Base-by-base conservation (phyloP, 345 rosid species). In the Citrus maxima region DNA sequence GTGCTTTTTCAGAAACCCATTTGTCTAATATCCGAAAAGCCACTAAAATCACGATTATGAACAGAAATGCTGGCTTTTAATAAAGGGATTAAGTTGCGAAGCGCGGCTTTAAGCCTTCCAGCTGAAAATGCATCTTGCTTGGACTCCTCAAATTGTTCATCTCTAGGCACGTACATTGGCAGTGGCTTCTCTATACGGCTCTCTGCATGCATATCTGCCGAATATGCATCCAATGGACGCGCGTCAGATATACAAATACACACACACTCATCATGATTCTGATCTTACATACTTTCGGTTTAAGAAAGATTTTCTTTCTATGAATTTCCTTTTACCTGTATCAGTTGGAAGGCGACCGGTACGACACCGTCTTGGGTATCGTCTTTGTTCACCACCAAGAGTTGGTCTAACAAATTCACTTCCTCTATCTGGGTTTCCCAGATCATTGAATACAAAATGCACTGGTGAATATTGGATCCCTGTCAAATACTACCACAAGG, bases 311-410 rank as follows among this genome's bases (percentile, higher is more conserved):
- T 42, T 42, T 42, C 16, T 10, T 42, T 10, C 3, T 10, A 42
- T 42, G 12, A 42, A 42, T 42, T 42, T 42, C 16, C 49, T 42
- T 42, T 51, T 51, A 51, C 56, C 97, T 0, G 97, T 87, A 51
- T 90, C 90, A 0, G 87, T 72, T 0, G 95, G 86, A 32, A 18
- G 19, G 24, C 98, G 97, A 60, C 99, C 99, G 0, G 98, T 97
- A 6, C 96, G 93, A 80, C 99, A 97, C 51, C 99, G 86, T 82
- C 98, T 92, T 10, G 99, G 99, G 77, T 88, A 97, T 14, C 96
- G 95, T 28, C 86, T 80, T 22, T 81, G 78, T 24, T 84, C 81
- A 35, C 98, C 98, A 1, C 99, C 99, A 5, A 97, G 90, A 10
- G 59, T 68, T 2, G 98, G 98, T 64, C 99, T 89, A 14, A 83